Evolutionary conservation across 331 rosid genomes (phyloP), one percentile per base, ranked within the genome.

Genomic region (Ulmus americana): DNA sequence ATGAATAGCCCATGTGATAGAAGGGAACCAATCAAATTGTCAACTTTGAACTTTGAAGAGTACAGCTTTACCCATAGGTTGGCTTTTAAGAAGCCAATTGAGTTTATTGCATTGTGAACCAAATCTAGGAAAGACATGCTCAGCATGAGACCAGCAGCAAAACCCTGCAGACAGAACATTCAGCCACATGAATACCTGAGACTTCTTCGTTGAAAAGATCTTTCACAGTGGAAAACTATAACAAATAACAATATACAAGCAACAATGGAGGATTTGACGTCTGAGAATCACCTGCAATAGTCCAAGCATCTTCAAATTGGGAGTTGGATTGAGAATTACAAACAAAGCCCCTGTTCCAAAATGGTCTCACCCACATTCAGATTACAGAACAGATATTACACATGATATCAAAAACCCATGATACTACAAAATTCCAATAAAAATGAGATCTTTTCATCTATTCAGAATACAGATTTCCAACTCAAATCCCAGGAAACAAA

Each of bases 121-220:
- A 94, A 81, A 80, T 94, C 99, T 42, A 94, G 85, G 85, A 94
- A 85, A 35, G 99, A 94, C 66, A 90, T 94, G 79, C 99, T 94
- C 45, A 94, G 77, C 99, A 94, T 94, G 71, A 94, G 78, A 72
- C 99, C 99, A 58, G 95, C 99, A 42, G 99, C 99, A 82, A 94
- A 94, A 64, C 97, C 99, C 99, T 94, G 78, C 64, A 66, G 13
- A 43, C 39, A 77, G 56, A 49, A 59, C 70, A 77, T 50, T 48
- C 13, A 44, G 71, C 20, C 7, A 0, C 38, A 12, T 12, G 40
- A 65, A 52, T 7, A 2, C 11, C 20, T 10, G 9, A 42, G 46
- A 63, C 52, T 49, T 8, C 61, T 13, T 16, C 42, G 56, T 9
- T 20, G 22, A 20, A 20, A 20, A 28, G 35, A 28, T 28, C 35